Base-by-base conservation (phyloP, 202 grass and related monocot species). In the Setaria italica region DNA sequence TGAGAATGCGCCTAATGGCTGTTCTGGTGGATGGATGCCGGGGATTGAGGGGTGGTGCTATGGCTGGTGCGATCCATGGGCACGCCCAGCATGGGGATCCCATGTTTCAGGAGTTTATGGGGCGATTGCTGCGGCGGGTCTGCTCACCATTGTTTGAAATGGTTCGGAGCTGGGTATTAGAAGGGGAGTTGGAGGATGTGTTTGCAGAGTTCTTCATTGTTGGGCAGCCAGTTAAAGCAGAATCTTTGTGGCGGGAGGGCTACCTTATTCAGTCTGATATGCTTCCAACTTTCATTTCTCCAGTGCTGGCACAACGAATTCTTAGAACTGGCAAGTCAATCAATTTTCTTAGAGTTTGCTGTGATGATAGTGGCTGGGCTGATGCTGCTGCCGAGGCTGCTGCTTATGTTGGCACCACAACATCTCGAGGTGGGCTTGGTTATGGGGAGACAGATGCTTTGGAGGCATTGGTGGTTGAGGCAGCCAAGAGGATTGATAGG, bases 81-180 rank as follows among this genome's bases (percentile, higher is more conserved):
- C 93, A 93, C 0, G 95, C 95, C 32, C 91, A 98, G 74, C 95
- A 98, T 76, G 95, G 95, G 11, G 93, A 98, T 87, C 95, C 92
- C 8, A 85, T 95, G 76, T 82, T 92, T 62, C 90, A 93, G 83
- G 92, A 98, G 37, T 98, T 98, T 70, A 98, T 98, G 95, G 87
- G 89, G 12, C 82, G 89, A 30, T 87, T 98, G 62, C 87, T 97
- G 17, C 89, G 82, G 14, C 62, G 93, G 39, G 93, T 95, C 4
- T 98, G 95, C 76, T 98, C 95, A 2, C 95, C 95, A 7, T 82
- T 98, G 55, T 98, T 98, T 43, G 92, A 98, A 84, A 98, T 98
- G 95, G 95, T 98, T 72, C 59, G 84, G 20, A 90, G 91, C 69
- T 98, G 95, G 95, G 95, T 98, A 11, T 79, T 93, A 47, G 93